phyloP scores from a whole-genome alignment of 2,329 filamentous ascomycete species.

The Dactylellina cionopaga region DNA sequence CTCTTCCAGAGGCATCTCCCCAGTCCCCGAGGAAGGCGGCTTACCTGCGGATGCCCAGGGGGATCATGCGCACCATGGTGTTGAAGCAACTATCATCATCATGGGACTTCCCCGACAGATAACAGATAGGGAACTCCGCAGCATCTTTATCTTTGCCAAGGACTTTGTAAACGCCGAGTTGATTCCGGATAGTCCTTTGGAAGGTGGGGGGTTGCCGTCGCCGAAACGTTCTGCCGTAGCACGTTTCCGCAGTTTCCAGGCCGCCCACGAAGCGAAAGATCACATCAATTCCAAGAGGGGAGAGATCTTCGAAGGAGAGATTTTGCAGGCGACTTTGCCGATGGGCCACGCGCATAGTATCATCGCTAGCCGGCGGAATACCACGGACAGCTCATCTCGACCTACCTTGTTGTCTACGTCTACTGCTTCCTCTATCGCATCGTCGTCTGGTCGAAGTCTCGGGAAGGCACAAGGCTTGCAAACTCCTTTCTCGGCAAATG shows the following conservation, averaged over 20 bases:
- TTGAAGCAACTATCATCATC: conserved; percentile 54
- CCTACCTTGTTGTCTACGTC: conserved; percentile 37
- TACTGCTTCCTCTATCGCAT: conserved; percentile 36
- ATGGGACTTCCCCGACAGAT: conserved; percentile 54
- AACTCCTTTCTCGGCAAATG: conserved; percentile 34
- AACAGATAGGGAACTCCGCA: conserved; percentile 55
- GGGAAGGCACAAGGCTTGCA: conserved; percentile 44
- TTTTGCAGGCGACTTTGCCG: conserved; percentile 45
- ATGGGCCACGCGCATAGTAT: conserved; percentile 32
- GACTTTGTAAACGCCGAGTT: conserved; percentile 53
- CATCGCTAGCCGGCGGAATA: conserved; percentile 48
- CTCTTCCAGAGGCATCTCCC: conserved; percentile 50
- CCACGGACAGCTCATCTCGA: conserved; percentile 43
- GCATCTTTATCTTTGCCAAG: conserved; percentile 55
- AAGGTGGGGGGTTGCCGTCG: conserved; percentile 33
- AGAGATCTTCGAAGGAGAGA: conserved; percentile 51
- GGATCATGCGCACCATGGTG: conserved; percentile 19
- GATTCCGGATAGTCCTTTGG: conserved; percentile 49
- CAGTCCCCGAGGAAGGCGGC: conserved; percentile 49
- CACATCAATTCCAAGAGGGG: conserved; percentile 52
- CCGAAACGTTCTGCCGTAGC: conserved; percentile 54
- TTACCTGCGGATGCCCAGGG: conserved; percentile 13
- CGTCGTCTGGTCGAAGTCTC: conserved; percentile 29
- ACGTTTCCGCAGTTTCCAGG: conserved; percentile 54
- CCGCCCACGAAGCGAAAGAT: conserved; percentile 56